Conservation (phyloP, 176 grass and related monocot species). For the Aegilops sharonensis region DNA sequence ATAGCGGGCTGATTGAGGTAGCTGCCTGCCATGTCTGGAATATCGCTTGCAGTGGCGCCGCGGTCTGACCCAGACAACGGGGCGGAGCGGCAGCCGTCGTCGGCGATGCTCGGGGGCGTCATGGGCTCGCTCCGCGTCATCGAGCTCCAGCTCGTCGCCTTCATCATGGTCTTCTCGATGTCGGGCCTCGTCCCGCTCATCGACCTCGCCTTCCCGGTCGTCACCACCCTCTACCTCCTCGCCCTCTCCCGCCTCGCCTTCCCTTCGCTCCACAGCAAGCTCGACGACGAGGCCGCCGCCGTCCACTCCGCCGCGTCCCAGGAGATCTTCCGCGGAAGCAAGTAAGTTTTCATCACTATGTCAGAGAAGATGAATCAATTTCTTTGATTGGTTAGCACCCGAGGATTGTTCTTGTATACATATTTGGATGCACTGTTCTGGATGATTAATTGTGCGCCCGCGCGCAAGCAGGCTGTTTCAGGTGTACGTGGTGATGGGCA, state of each 20-base stretch:
- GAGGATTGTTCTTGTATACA: background rate
- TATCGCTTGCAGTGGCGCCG: constrained; percentile 55
- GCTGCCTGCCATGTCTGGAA: constrained; percentile 51
- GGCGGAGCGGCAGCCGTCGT: constrained; percentile 29
- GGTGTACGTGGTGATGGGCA: constrained; percentile 70
- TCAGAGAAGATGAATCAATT: no score
- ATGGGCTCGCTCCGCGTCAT: constrained; percentile 90
- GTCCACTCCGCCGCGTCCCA: constrained; percentile 7
- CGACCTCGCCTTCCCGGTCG: constrained; percentile 72
- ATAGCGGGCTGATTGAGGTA: background rate
- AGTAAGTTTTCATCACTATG: background rate
- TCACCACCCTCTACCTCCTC: constrained; percentile 64
- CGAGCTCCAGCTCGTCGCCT: constrained; percentile 92
- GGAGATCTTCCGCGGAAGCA: constrained; percentile 53
- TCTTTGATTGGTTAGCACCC: background rate
- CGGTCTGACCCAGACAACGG: constrained; percentile 40
- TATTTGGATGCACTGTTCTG: background rate
- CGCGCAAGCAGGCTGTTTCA: constrained; percentile 34
- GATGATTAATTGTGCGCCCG: background rate
- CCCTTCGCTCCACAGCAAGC: constrained; percentile 40
- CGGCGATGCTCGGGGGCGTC: constrained; percentile 55
- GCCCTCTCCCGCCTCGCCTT: constrained; percentile 71
- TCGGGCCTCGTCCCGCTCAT: constrained; percentile 77
- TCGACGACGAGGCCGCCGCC: constrained; percentile 4
- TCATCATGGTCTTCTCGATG: constrained; percentile 97